Evolutionary conservation across 1,284 basidiomycete species (phyloP).

Genomic region (Cutaneotrichosporon cavernicola): DNA sequence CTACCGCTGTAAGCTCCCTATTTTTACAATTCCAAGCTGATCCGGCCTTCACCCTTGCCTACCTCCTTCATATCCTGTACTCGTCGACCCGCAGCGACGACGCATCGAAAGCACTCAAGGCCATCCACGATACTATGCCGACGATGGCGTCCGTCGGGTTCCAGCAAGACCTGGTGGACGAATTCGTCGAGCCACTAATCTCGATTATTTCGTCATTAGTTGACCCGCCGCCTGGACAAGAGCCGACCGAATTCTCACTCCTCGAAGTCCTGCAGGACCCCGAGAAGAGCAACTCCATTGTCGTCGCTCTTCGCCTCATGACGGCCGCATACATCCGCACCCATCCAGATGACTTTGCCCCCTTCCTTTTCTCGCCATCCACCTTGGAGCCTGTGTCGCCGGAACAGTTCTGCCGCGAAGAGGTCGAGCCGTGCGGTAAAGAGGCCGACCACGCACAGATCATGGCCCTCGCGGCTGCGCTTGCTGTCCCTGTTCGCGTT

Average conservation of each 20-base stretch:
- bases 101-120: slow-evolving; percentile 59
- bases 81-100: slow-evolving; percentile 55
- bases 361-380: slow-evolving; percentile 74
- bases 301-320: slow-evolving; percentile 64
- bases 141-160: slow-evolving; percentile 66
- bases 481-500: slow-evolving; percentile 68
- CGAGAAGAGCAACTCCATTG: slow-evolving; percentile 49
- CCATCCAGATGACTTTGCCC: slow-evolving; percentile 63
- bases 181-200: slow-evolving; percentile 47
- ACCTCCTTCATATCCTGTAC: slow-evolving; percentile 62
- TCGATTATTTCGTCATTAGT: slow-evolving; percentile 36
- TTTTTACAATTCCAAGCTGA: not conserved
- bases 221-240: slow-evolving; percentile 40
- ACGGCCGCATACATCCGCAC: slow-evolving; percentile 77
- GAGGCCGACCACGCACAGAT: slow-evolving; percentile 90
- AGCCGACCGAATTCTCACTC: slow-evolving; percentile 48
- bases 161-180: slow-evolving; percentile 59
- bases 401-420: slow-evolving; percentile 68
- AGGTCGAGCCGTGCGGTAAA: slow-evolving; percentile 75
- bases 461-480: slow-evolving; percentile 68
- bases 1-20: slow-evolving; percentile 62
- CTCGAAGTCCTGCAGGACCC: slow-evolving; percentile 48
- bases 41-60: slow-evolving; percentile 67
- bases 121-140: slow-evolving; percentile 59
- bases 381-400: slow-evolving; percentile 62